phyloP scores from a whole-genome alignment of 768 basidiomycete genomes.

The Pulveroboletus frians region DNA sequence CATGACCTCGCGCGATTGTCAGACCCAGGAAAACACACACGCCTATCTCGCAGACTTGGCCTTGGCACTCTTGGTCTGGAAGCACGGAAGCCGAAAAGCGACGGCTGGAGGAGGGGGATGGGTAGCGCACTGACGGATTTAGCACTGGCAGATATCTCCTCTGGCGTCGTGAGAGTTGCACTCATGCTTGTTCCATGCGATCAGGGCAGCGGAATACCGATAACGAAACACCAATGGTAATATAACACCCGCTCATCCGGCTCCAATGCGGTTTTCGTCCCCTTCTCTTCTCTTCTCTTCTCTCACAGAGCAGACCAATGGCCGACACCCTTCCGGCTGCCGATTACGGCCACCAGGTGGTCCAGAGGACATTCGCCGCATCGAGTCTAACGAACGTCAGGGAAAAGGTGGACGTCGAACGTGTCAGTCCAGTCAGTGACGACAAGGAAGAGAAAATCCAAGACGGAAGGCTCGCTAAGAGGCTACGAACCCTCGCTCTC shows the following conservation, averaged over 20 bases:
- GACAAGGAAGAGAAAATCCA: conserved; percentile 5
- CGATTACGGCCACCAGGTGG: background rate
- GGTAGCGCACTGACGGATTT: too few relatives aligned
- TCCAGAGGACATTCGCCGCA: conserved; percentile 20
- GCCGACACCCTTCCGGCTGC: conserved; percentile 1
- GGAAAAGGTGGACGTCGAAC: conserved; percentile 21
- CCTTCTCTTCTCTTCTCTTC: background rate
- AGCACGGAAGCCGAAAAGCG: too few relatives aligned
- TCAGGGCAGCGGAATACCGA: background rate
- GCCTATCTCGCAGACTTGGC: too few relatives aligned
- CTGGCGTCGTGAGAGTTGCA: too few relatives aligned
- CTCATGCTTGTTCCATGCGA: conserved; percentile 1
- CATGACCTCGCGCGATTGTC: too few relatives aligned
- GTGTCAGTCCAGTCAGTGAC: conserved; percentile 1
- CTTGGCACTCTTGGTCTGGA: too few relatives aligned
- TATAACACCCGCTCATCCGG: too few relatives aligned
- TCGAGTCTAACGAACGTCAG: conserved; percentile 12
- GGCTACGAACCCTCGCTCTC: conserved; percentile 43
- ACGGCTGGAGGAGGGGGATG: too few relatives aligned
- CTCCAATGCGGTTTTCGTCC: conserved; percentile 1
- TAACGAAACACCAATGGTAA: too few relatives aligned
- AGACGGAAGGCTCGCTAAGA: conserved; percentile 11
- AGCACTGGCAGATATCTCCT: too few relatives aligned
- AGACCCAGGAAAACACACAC: too few relatives aligned
- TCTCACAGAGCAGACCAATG: conserved; percentile 15